Base-by-base conservation (phyloP, 2,329 filamentous ascomycete species). In the Talaromyces sp. region DNA sequence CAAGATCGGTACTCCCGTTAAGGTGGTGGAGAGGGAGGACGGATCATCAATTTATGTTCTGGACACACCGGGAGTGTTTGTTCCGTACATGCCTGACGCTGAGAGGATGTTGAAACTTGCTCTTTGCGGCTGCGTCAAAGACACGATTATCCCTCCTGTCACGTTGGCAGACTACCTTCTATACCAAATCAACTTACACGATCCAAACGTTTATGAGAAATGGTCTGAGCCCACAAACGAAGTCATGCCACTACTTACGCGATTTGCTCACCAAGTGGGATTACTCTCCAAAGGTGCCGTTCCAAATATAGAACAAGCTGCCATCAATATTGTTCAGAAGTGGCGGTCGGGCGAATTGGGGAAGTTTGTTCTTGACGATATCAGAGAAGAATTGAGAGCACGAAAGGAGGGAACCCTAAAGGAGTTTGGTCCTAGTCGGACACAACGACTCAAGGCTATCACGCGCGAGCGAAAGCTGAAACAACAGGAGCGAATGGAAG, bases 91-190 rank as follows among this genome's bases (percentile, higher is more conserved):
- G 31, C 86, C 89, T 0, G 87, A 96, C 72, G 85, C 91, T 17
- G 90, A 95, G 75, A 87, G 89, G 54, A 99, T 99, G 95, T 83
- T 99, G 68, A 98, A 97, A 78, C 85, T 99, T n/a, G 90, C 93
- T 1, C 85, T 98, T 0, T 93, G 92, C 61, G 92, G 94, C 22
- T 91, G 90, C 76, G 92, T 99, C 63, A 96, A 96, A 76, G 92
- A 97, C 75, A 91, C 90, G 0, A 85, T 98, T 43, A 89, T 99
- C 62, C 85, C 89, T 1, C 85, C 89, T 17, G 86, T 91, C 66
- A 91, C 91, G 27, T 79, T 98, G 11, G 93, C 91, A 38, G 95
- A 99, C 75, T 99, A 97, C 76, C 83, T 98, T 22, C 86, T 99
- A 7, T 98, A 87, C 78, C 88, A 89, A 64, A 83, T 98, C 65